A percentile compares a stretch with the other conserved stretches of the same genome.
Conservation (phyloP, 176 grass and related monocot genomes). For the Coix lacrymajobi region DNA sequence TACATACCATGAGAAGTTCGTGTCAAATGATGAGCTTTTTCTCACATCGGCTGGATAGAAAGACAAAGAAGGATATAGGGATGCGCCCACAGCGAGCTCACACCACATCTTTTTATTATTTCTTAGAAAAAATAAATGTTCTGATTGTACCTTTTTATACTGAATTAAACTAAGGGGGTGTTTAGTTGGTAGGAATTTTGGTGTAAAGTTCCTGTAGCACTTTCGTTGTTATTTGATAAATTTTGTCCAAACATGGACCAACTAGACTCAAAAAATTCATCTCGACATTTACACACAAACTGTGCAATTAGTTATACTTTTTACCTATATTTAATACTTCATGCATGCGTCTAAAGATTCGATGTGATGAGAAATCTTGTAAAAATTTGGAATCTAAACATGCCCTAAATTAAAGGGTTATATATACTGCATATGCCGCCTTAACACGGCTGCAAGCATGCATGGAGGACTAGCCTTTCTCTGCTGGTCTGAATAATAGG, state of each 20-base stretch:
- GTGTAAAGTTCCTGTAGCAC: no score
- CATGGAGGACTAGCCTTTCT: not conserved
- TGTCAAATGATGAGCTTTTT: constrained; percentile 79
- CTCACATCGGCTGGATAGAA: constrained; percentile 46
- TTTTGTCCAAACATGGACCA: no score
- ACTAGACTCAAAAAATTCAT: no score
- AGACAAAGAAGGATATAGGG: constrained; percentile 42
- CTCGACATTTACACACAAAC: no score
- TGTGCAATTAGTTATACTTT: no score
- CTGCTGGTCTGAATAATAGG: no score
- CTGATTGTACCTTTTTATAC: not conserved
- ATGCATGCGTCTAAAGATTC: no score
- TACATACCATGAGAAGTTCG: constrained; percentile 64
- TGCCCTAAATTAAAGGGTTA: not conserved
- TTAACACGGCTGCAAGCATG: not conserved
- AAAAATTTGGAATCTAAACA: no score
- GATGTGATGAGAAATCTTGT: no score
- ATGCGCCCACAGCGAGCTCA: constrained; percentile 19
- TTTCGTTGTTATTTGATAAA: no score
- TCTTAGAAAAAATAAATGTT: not conserved
- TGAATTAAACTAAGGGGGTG: not conserved
- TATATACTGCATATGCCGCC: not conserved
- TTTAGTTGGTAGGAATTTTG: no score
- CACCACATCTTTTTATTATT: not conserved
- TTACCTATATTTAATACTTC: no score